Conservation (phyloP, 164 flowering plant species). For the Aristolochia fimbriata region DNA sequence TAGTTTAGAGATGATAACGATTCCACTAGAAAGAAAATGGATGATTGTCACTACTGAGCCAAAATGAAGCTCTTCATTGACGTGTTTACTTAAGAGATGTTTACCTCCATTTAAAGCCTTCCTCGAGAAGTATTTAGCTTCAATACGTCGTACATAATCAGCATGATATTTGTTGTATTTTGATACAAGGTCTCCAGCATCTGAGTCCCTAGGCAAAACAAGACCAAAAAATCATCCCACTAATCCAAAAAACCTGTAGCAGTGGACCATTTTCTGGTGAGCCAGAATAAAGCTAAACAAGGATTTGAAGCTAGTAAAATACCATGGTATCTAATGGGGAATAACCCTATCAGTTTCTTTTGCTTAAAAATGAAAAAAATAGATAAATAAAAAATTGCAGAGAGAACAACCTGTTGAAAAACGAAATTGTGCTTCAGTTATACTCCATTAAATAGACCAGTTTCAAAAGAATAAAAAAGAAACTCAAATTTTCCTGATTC, state of each 20-base stretch:
- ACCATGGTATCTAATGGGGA: not conserved
- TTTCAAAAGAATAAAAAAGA: no score
- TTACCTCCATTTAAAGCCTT: slow-evolving; percentile 7
- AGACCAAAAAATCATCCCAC: not conserved
- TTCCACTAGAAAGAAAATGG: no score
- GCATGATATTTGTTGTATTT: slow-evolving; percentile 8
- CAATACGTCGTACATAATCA: slow-evolving; percentile 4
- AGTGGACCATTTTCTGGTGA: not conserved
- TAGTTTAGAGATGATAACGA: no score
- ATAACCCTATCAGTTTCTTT: not conserved
- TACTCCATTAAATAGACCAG: no score
- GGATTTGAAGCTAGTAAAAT: not conserved
- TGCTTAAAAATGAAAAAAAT: not conserved
- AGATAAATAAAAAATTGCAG: not conserved
- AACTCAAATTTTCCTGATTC: no score
- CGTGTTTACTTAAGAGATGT: not conserved
- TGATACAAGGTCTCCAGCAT: slow-evolving; percentile 1
- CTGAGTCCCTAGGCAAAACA: slow-evolving; percentile 2
- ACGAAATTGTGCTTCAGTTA: no score
- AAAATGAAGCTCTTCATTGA: no score
- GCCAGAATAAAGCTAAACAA: not conserved
- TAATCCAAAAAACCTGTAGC: not conserved
- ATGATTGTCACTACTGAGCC: no score
- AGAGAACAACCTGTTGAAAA: no score
- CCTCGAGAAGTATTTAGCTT: slow-evolving; percentile 5